Conservation (phyloP, 2,329 filamentous ascomycete genomes). For the Diaporthe humulicola region DNA sequence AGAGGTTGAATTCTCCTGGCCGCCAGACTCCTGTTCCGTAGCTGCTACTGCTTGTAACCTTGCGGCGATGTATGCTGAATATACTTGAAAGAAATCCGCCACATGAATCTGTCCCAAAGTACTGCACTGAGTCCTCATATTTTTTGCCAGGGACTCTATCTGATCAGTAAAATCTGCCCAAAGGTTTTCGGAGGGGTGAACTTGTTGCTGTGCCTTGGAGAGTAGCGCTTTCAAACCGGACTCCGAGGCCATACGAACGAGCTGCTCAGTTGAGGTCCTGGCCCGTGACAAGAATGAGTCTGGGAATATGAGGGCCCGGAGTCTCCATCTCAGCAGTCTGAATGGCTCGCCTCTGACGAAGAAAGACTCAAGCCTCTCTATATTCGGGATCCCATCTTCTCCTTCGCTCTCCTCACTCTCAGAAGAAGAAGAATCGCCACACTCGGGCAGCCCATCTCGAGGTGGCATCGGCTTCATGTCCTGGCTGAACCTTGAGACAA, state of each 20-base stretch:
- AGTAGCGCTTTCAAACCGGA: not conserved
- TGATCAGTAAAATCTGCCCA: not conserved
- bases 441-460: not conserved
- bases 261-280: not conserved
- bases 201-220: not conserved
- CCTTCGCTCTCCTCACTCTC: not conserved
- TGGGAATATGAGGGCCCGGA: not conserved
- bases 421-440: not conserved
- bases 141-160: not conserved
- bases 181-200: not conserved
- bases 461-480: not conserved
- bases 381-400: not conserved
- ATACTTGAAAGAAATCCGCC: not conserved
- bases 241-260: not conserved
- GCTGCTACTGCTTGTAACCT: not conserved
- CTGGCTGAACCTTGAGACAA: conserved; percentile 2
- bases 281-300: conserved; percentile 1
- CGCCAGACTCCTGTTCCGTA: not conserved
- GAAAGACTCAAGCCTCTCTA: not conserved
- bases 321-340: not conserved
- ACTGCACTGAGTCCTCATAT: not conserved
- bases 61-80: not conserved
- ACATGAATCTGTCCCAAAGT: not conserved
- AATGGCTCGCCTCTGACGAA: not conserved
- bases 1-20: not conserved